A percentile compares a stretch with the other conserved stretches of the same genome.
Evolutionary conservation across 1,284 basidiomycete genomes (phyloP).

Genomic region (Ceratobasidium sp.): DNA sequence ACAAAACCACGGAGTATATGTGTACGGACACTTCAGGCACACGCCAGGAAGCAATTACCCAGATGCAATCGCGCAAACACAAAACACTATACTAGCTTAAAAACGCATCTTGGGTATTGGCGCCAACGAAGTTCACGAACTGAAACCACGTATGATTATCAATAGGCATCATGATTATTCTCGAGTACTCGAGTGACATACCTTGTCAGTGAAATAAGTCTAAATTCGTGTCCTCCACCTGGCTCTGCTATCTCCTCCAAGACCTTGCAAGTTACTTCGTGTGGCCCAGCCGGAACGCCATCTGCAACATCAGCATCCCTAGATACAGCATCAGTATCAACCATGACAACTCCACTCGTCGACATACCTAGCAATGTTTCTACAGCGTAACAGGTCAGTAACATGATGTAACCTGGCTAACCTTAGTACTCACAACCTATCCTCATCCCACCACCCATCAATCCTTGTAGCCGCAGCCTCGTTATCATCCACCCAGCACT

Average conservation of each 20-base stretch:
- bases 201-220: constrained; percentile 46
- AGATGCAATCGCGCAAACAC: too few relatives aligned
- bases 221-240: constrained; percentile 50
- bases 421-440: constrained; percentile 47
- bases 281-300: constrained; percentile 48
- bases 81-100: too few relatives aligned
- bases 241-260: constrained; percentile 49
- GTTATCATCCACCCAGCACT: constrained; percentile 54
- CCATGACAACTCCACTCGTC: constrained; percentile 12
- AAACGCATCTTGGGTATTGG: too few relatives aligned
- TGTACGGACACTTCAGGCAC: too few relatives aligned
- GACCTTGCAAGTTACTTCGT: constrained; percentile 51
- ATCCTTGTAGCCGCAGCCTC: constrained; percentile 48
- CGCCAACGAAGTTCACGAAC: too few relatives aligned
- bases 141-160: too few relatives aligned
- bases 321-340: background rate
- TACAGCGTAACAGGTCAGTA: constrained; percentile 11
- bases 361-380: constrained; percentile 16
- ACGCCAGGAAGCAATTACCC: too few relatives aligned
- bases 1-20: too few relatives aligned
- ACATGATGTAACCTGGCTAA: background rate
- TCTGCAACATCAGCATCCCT: constrained; percentile 51
- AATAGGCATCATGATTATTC: too few relatives aligned
- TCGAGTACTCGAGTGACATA: constrained; percentile 8
- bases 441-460: constrained; percentile 49